Base-by-base conservation (phyloP, 495 filamentous ascomycete genomes). In the Aspergillus diversus region DNA sequence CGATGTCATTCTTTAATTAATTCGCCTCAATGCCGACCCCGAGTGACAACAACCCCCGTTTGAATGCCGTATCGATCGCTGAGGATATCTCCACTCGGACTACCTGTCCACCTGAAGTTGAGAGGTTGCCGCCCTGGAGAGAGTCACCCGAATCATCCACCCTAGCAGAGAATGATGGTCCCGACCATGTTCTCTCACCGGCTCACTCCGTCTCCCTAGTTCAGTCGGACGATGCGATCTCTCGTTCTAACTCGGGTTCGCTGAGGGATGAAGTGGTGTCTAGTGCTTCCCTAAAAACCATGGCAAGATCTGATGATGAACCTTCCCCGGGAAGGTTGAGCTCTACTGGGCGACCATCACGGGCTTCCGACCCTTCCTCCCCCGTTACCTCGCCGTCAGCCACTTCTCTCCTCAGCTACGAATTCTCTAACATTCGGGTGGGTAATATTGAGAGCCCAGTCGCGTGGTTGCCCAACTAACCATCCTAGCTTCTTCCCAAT, bases 361-460 rank as follows among this genome's bases (percentile, higher is more conserved):
- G 74, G 59, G 63, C 68, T 57, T 60, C 67, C 57, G 70, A 59
- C 57, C 66, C 68, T 57, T 66, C 69, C n/a, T 61, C 75, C 7
- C 60, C 78, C 0, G 68, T 73, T 39, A 66, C 69, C 27, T 66
- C 73, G 37, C 66, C 77, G n/a, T 74, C 75, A 2, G 74, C 73
- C 43, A 69, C 77, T 33, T 80, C 81, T 2, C 78, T 83, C 54
- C 77, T 89, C 71, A 84, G 83, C 46, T 87, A 86, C 61, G 87
- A 91, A 66, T 88, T 86, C 66, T 87, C 87, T 2, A 87, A 86
- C 65, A 80, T 87, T 66, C 75, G 89, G 75, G 87, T 89, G 84
- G 43, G 85, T 70, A 39, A 39, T 32, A 17, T 34, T 42, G 16
- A 52, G 33, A 53, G 37, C 17, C n/a, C 33, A 37, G 55, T 49